Base-by-base conservation (phyloP, 1,139 yeast genomes). In the Ogataea hybrid region DNA sequence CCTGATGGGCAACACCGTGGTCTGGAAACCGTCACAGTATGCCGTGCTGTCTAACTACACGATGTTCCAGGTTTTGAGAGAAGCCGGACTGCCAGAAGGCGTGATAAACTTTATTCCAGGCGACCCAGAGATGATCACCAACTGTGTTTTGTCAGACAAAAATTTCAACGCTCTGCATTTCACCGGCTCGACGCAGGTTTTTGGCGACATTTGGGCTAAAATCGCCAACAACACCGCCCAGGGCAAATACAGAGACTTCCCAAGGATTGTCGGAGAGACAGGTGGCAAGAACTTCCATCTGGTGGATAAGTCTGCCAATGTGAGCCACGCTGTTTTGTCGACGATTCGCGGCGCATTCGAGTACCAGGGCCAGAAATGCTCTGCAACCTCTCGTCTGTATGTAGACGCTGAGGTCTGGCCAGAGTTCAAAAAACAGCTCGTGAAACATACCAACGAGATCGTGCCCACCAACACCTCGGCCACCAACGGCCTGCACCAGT, bases 211-310 rank as follows among this genome's bases (percentile, higher is more conserved):
- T 51, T 90, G 89, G 70, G 77, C 80, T 51, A 77, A 81, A 57
- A 89, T 92, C 49, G 87, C 94, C 41, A 64, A 69, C 45, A 88
- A 89, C 63, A 79, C 89, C 44, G 81, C 87, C 38, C 57, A 64
- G 25, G 86, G 79, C 52, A 73, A 70, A 39, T 92, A 90, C 71
- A 77, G 79, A 56, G 94, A 90, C 48, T 92, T 88, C 73, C 98
- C 98, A 50, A 76, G 97, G 64, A 84, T 92, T 56, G 96, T 92
- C 25, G 98, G 98, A 44, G 98, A 92, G 69, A 92, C 98, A 20
- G 98, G 98, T 50, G 98, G 98, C 54, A 92, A 92, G 73, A 92
- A 92, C 70, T 92, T 87, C 80, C 98, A 92, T 63, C 70, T 92
- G 54, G 67, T 92, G 44, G 97, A 92, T 65, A 68, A 77, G 32